Percentiles rank a stretch among this genome's conserved stretches.
Evolutionary conservation across 179 eudicot species (phyloP).

Genomic region (Vitellaria paradoxa): DNA sequence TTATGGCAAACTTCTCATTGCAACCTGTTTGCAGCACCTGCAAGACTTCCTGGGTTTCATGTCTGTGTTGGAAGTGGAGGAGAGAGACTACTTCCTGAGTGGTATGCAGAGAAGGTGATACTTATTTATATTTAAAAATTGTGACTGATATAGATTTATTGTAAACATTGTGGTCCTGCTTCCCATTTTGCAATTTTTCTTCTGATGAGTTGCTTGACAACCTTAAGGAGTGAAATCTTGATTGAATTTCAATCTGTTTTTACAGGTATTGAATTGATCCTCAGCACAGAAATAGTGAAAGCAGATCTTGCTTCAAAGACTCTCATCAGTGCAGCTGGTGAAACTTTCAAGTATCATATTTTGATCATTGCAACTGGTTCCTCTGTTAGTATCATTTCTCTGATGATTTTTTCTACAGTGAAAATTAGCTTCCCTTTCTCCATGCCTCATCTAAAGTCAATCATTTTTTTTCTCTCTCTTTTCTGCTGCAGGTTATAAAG

Average conservation of each 20-base stretch:
- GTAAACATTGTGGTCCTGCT: neutral
- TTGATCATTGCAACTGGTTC: conserved; percentile 95
- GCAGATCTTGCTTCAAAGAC: conserved; percentile 87
- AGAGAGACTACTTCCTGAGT: conserved; percentile 88
- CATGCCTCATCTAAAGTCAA: too few species aligned
- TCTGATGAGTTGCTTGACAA: neutral
- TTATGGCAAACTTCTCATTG: neutral
- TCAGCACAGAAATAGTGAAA: conserved; percentile 78
- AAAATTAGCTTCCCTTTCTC: neutral
- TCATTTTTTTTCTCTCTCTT: neutral
- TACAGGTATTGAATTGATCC: conserved; percentile 77
- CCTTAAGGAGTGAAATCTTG: neutral
- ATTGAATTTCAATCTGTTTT: conserved; percentile 1
- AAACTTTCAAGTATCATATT: conserved; percentile 52
- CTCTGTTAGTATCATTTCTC: conserved; percentile 42
- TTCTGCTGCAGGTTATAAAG: conserved; percentile 58
- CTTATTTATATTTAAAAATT: neutral
- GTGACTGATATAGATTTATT: neutral
- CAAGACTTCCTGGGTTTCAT: conserved; percentile 98
- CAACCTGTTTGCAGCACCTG: conserved; percentile 60
- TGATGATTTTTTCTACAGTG: conserved; percentile 2
- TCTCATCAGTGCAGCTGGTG: conserved; percentile 81
- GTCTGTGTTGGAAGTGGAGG: conserved; percentile 98
- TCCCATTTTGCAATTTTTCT: neutral
- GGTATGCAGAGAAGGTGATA: conserved; percentile 86